Base-by-base conservation (phyloP, 768 basidiomycete species). In the Phylloporus sp. region DNA sequence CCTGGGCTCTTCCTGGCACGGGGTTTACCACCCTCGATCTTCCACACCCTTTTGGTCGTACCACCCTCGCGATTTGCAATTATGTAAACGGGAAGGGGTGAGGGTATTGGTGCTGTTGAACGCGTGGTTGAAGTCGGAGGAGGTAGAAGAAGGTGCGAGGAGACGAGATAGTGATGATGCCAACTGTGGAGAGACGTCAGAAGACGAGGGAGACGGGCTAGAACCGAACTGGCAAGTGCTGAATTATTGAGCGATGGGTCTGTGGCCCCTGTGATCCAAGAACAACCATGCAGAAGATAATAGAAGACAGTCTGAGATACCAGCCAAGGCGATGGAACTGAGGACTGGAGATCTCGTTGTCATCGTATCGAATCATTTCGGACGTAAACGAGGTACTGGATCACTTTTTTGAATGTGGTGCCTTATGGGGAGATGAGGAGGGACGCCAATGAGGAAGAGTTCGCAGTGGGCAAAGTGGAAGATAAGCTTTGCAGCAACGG, bases 31-130 rank as follows among this genome's bases (percentile, higher is more conserved):
- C 83, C 0, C 79, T 88, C 50, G 66, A 77, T 24, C 75, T 92
- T 1, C 82, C 85, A 0, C 68, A 72, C 2, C 86, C 88, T 0
- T 64, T 90, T 0, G 72, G 75, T 1, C 78, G 76, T 1, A 65
- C 86, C 11, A 80, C 77, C 5, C 62, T 95, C 2, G 94, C 79
- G 16, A 95, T 95, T n/a, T 95, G 93, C 65, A 95, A 91, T 80
- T 93, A 88, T 62, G 72, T 53, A 49, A 76, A 2, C 55, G 69
- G 26, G 73, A 80, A 43, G 67, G 78, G 0, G 79, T 86, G 4
- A 74, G 80, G 40, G 58, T 86, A 6, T 75, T 95, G 20, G 70
- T 97, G 16, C 61, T 95, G 39, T 76, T 91, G 54, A 88, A 86
- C 66, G 84, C 88, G 8, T 91, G 90, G 91, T 72, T 92, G 22